Conservation (phyloP, 2,329 filamentous ascomycete genomes). For the Elsinoe batatas region DNA sequence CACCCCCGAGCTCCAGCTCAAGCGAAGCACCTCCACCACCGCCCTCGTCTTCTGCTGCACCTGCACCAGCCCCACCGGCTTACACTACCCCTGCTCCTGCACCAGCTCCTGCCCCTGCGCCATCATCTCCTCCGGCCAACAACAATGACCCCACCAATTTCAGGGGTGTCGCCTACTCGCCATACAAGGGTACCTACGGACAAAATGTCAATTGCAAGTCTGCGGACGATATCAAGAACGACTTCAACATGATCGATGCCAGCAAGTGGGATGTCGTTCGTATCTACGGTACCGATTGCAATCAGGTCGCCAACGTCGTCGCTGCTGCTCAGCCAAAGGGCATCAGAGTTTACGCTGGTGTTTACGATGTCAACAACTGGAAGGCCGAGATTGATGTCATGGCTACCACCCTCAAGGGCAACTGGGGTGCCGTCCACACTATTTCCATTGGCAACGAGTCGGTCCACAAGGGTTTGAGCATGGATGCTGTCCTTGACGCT, state of each 20-base stretch:
- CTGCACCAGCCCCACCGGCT: slow-evolving; percentile 15
- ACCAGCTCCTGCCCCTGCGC: slow-evolving; percentile 20
- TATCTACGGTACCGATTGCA: slow-evolving; percentile 71
- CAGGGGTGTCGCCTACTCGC: slow-evolving; percentile 49
- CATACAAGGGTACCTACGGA: slow-evolving; percentile 41
- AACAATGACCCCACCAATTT: slow-evolving; percentile 19
- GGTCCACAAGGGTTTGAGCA: slow-evolving; percentile 53
- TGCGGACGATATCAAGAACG: slow-evolving; percentile 49
- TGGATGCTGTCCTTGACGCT: slow-evolving; percentile 46
- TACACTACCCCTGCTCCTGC: slow-evolving; percentile 17
- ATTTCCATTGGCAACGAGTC: slow-evolving; percentile 74
- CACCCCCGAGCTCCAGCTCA: slow-evolving; percentile 14
- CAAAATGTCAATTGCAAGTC: slow-evolving; percentile 49
- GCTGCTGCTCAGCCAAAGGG: slow-evolving; percentile 53
- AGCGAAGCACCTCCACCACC: slow-evolving; percentile 28
- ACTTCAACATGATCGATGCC: slow-evolving; percentile 50
- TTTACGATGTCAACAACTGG: slow-evolving; percentile 51
- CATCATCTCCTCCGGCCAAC: slow-evolving; percentile 13
- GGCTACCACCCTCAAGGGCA: slow-evolving; percentile 46
- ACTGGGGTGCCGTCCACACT: slow-evolving; percentile 62
- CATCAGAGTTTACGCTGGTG: slow-evolving; percentile 64
- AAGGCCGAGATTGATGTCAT: slow-evolving; percentile 50
- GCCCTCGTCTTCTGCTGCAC: background rate
- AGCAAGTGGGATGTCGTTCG: slow-evolving; percentile 56
- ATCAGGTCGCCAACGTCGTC: slow-evolving; percentile 56